Percentiles rank a stretch among this genome's conserved stretches.
Conservation (phyloP, 805 yeast species). For the Pichia sporocuriosa region DNA sequence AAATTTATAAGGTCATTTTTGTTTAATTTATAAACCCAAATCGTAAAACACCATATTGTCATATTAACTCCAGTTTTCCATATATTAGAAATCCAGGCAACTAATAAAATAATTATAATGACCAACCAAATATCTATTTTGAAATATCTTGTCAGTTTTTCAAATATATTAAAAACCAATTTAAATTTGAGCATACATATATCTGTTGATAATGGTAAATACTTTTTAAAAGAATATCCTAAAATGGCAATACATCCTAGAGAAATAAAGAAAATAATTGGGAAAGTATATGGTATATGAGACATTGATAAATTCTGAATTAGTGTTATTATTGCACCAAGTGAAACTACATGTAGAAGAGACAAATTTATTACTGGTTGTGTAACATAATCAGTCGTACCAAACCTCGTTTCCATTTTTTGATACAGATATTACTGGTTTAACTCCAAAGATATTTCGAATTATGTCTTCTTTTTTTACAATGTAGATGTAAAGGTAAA, state of each 20-base stretch:
- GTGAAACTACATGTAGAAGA: background rate
- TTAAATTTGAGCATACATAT: background rate
- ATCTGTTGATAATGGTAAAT: background rate
- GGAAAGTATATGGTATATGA: background rate
- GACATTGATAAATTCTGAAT: constrained; percentile 3
- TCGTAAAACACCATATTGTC: constrained; percentile 9
- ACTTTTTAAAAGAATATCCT: background rate
- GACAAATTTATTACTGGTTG: background rate
- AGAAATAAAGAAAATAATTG: background rate
- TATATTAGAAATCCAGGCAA: constrained; percentile 11
- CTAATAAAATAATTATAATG: constrained; percentile 4
- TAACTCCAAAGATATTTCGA: too few species aligned
- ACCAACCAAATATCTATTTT: constrained; percentile 11
- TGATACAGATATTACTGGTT: too few species aligned
- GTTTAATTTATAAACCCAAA: constrained; percentile 15
- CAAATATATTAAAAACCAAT: background rate
- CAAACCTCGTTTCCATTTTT: too few species aligned
- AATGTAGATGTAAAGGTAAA: too few species aligned
- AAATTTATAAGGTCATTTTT: background rate
- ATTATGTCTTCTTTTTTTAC: too few species aligned
- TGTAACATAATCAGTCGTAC: background rate
- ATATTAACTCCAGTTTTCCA: constrained; percentile 9
- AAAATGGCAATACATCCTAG: background rate
- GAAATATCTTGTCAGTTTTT: background rate
- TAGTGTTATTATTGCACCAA: background rate